Evolutionary conservation across 2,329 filamentous ascomycete species (phyloP), one percentile per base, ranked within the genome.

Genomic region (Rhynchosporium agropyri): DNA sequence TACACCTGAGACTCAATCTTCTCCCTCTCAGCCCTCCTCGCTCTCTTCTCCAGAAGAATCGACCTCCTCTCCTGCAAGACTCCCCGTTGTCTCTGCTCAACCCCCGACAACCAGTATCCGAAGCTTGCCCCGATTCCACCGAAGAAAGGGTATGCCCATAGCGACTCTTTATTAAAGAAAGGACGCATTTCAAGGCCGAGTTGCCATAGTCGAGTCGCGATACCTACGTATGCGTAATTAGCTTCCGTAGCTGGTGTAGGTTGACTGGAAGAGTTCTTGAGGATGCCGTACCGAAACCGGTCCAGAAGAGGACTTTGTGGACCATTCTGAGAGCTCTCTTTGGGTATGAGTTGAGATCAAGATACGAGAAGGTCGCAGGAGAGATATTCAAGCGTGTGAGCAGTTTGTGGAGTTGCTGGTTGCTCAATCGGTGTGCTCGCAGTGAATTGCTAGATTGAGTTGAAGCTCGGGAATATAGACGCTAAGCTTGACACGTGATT

Each of bases 181-280:
- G 94, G 95, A 67, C 93, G 92, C 92, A 96, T 97, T 82, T 99
- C 92, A 77, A 99, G 95, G 75, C 94, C 95, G 77, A 99, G 89
- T 79, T 98, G 95, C 91, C 93, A 97, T 79, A 95, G 85, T 73
- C 94, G 91, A 75, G 93, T 89, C 75, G 90, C 92, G 73, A 97
- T 80, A 83, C 95, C 95, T 99, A 72, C 63, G 26, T 4, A 8
- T 20, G 4, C 40, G n/a, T 12, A 56, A 63, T 73, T 67, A 77
- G 73, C 58, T 46, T 36, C 48, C 20, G 12, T 36, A 15, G 9
- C 51, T 46, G 33, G 13, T 9, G 59, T 61, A 43, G 42, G 65
- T 68, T 46, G 31, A 38, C 20, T 43, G 57, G 50, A 60, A 67
- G 69, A 68, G 65, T 55, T 48, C 29, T 53, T 38, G 60, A 50